Evolutionary conservation across 352 stramenopile species (phyloP), one percentile per base, ranked within the genome.

Genomic region (Phytophthora pinifolia): DNA sequence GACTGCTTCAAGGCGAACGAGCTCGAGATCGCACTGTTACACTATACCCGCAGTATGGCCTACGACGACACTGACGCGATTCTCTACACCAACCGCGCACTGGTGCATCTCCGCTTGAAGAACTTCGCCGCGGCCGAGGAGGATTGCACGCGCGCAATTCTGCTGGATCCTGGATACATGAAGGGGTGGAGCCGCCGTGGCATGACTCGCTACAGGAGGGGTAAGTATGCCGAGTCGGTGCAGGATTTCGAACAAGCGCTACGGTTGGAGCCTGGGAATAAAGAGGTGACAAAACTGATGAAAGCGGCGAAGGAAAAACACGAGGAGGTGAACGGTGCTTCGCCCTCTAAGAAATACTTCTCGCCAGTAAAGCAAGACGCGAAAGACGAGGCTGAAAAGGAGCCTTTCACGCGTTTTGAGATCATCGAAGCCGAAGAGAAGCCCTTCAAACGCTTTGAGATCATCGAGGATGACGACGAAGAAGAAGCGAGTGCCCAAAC

Each of bases 1-100:
- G 94, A 98, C 60, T 92, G 79, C 51, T 97, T 97, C 69, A 77
- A 79, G 30, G 74, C 68, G 6, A 76, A 79, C 20, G 89, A 98
- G 44, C 81, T 87, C 34, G 81, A 97, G 15, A 81, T 92, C 18
- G 86, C 92, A 5, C 50, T 94, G 13, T 39, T 88, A 15, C 94
- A 84, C 59, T 98, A 98, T 66, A 95, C 89, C 5, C 73, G 85
- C n/a, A 92, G 83, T 44, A 78, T 97, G 54, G 76, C 86, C 15
- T 89, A 96, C 43, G 67, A 94, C 41, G 74, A 86, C 54, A 66
- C 71, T 9, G 84, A 90, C 39, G 73, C 86, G 0, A 75, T 86
- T 35, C 70, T 96, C 29, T 94, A 94, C 56, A 72, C 88, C 6
- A 98, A 98, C 60, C 74, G 91, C 5, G 92, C 92, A 6, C 71